Percentiles rank a stretch among this genome's conserved stretches.
Evolutionary conservation across 805 yeast genomes (phyloP).

Genomic region (Monosporozyma unispora): DNA sequence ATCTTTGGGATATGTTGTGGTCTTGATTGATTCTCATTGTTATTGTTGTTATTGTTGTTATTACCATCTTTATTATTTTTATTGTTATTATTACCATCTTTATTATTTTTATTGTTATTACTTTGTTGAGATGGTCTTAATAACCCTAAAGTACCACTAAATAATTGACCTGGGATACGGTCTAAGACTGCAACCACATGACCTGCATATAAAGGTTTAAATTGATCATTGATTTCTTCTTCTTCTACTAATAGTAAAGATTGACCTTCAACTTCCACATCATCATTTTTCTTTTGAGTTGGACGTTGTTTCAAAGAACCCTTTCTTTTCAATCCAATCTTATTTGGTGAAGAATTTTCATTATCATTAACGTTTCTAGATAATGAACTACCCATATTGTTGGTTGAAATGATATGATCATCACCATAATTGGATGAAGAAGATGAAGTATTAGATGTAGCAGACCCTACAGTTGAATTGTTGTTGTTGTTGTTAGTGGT

Average conservation of each 20-base stretch:
- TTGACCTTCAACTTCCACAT: conserved; percentile 98
- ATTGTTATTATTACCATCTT: conserved; percentile 35
- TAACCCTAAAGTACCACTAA: conserved; percentile 88
- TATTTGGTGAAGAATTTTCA: conserved; percentile 32
- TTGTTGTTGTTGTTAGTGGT: conserved; percentile 29
- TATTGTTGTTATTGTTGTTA: conserved; percentile 17
- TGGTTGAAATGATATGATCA: background rate
- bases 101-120: conserved; percentile 50
- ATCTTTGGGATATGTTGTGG: conserved; percentile 68
- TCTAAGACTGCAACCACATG: conserved; percentile 97
- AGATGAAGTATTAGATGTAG: background rate
- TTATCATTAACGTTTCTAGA: conserved; percentile 20
- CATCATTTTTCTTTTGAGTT: conserved; percentile 94
- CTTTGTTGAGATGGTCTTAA: conserved; percentile 93
- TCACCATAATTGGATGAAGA: conserved; percentile 1
- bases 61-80: conserved; percentile 52
- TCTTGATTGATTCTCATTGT: conserved; percentile 17
- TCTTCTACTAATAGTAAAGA: conserved; percentile 85
- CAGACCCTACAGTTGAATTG: conserved; percentile 7
- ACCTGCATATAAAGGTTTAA: conserved; percentile 92
- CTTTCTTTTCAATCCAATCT: conserved; percentile 44
- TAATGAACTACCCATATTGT: conserved; percentile 6
- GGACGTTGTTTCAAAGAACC: conserved; percentile 94
- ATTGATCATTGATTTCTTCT: conserved; percentile 87
- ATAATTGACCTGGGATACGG: conserved; percentile 92